Percentiles rank a stretch among this genome's conserved stretches.
phyloP scores from a whole-genome alignment of 495 filamentous ascomycete species.

The Collariella sp. region DNA sequence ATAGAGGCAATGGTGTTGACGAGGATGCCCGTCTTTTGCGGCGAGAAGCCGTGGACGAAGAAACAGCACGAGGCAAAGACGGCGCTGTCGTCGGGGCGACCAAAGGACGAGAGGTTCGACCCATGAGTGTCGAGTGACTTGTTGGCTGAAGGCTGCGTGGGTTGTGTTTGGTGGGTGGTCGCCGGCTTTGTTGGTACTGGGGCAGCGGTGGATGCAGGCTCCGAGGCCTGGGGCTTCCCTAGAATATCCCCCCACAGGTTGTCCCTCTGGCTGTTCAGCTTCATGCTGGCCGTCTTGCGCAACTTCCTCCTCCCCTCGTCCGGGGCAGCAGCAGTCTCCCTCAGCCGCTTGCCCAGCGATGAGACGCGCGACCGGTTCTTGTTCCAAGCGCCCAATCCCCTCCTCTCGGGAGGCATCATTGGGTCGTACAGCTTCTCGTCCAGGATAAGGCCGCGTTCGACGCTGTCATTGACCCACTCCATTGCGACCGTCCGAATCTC shows the following conservation, averaged over 20 bases:
- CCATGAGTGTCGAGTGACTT: constrained; percentile 20
- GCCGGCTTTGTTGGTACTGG: constrained; percentile 5
- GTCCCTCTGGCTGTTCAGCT: constrained; percentile 68
- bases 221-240: constrained; percentile 22
- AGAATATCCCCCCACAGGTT: constrained; percentile 86
- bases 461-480: constrained; percentile 80
- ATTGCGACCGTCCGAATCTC: constrained; percentile 63
- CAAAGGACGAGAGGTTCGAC: constrained; percentile 25
- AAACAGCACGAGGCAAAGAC: constrained; percentile 52
- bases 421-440: constrained; percentile 80
- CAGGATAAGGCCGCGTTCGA: constrained; percentile 87
- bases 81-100: constrained; percentile 16
- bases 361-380: constrained; percentile 36
- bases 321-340: constrained; percentile 21
- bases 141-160: not conserved
- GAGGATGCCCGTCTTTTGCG: constrained; percentile 36
- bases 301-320: constrained; percentile 58
- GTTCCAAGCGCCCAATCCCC: constrained; percentile 75
- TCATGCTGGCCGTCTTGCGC: constrained; percentile 69
- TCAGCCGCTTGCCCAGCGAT: constrained; percentile 31
- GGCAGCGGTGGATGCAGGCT: constrained; percentile 4
- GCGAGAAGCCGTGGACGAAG: constrained; percentile 55
- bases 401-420: constrained; percentile 52
- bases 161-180: constrained; percentile 3
- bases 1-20: constrained; percentile 36